A percentile compares a stretch with the other conserved stretches of the same genome.
Conservation (phyloP, 192 early-diverging fungal genomes). For the Coemansia reversa region DNA sequence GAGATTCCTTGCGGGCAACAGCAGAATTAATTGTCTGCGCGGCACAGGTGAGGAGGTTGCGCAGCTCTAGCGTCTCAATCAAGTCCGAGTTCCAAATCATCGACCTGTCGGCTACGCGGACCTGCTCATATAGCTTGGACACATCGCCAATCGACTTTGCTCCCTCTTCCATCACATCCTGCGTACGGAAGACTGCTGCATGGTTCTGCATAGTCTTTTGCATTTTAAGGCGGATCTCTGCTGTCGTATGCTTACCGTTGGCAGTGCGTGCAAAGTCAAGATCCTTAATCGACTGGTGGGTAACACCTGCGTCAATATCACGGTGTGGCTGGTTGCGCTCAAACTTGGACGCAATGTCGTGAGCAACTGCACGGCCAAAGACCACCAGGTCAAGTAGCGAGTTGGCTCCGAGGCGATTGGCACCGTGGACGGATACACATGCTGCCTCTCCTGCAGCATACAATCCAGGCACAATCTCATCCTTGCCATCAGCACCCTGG, state of each 20-base stretch:
- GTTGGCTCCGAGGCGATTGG: slow-evolving; percentile 97
- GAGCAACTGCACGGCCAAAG: slow-evolving; percentile 94
- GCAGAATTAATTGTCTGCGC: slow-evolving; percentile 91
- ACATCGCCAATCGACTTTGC: slow-evolving; percentile 83
- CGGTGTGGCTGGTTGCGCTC: slow-evolving; percentile 85
- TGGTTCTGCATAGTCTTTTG: slow-evolving; percentile 98
- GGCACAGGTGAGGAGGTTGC: slow-evolving; percentile 95
- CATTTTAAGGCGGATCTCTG: slow-evolving; percentile 90
- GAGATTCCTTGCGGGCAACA: slow-evolving; percentile 91
- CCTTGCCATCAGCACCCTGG: slow-evolving; percentile 73
- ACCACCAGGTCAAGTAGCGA: slow-evolving; percentile 97
- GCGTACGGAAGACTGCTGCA: slow-evolving; percentile 96
- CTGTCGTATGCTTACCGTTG: slow-evolving; percentile 74
- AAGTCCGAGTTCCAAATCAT: slow-evolving; percentile 99
- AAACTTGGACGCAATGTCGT: slow-evolving; percentile 89
- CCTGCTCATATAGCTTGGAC: slow-evolving; percentile 72
- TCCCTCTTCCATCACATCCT: slow-evolving; percentile 85
- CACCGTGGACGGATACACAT: slow-evolving; percentile 97
- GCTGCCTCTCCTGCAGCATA: slow-evolving; percentile 99
- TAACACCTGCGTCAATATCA: slow-evolving; percentile 79
- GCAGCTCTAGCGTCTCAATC: slow-evolving; percentile 94
- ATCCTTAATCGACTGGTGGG: slow-evolving; percentile 87
- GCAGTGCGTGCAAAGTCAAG: slow-evolving; percentile 91
- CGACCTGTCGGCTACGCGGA: slow-evolving; percentile 86
- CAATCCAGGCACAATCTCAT: slow-evolving; percentile 91